Conservation (phyloP, 441 rosid species). For the Gossypium gossypioides region DNA sequence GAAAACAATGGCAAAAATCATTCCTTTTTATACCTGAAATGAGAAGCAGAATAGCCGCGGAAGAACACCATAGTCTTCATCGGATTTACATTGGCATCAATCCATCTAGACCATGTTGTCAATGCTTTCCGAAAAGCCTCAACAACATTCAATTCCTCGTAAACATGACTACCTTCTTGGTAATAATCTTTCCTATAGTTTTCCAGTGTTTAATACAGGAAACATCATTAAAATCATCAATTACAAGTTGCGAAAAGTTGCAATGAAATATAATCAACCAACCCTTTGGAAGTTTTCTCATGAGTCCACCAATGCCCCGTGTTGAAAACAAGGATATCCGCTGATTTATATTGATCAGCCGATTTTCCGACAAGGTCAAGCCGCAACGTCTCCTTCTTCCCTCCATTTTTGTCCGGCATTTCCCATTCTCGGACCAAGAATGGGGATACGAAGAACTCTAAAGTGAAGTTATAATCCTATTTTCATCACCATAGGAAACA, state of each 20-base stretch:
- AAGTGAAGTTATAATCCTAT: slow-evolving; percentile 62
- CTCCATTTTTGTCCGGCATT: slow-evolving; percentile 41
- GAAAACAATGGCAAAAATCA: background rate
- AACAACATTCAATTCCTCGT: slow-evolving; percentile 57
- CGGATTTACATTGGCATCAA: slow-evolving; percentile 64
- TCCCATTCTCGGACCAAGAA: slow-evolving; percentile 93
- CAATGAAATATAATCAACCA: background rate
- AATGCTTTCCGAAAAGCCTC: slow-evolving; percentile 84
- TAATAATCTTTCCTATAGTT: slow-evolving; percentile 74
- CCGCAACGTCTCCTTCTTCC: slow-evolving; percentile 66
- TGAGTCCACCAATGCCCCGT: slow-evolving; percentile 99
- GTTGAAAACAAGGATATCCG: slow-evolving; percentile 70
- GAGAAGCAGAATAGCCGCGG: slow-evolving; percentile 85
- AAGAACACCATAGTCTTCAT: slow-evolving; percentile 58
- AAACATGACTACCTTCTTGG: slow-evolving; percentile 81
- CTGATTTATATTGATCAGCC: slow-evolving; percentile 52
- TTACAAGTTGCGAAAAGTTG: background rate
- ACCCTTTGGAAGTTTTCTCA: slow-evolving; percentile 91
- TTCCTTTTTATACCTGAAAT: slow-evolving; percentile 54
- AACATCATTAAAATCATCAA: background rate
- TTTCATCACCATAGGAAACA: slow-evolving; percentile 2
- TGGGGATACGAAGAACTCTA: slow-evolving; percentile 80
- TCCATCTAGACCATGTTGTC: slow-evolving; percentile 87
- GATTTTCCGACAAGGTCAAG: slow-evolving; percentile 68
- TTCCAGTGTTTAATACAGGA: background rate